Base-by-base conservation (phyloP, 768 basidiomycete species). In the Inosperma sp. region DNA sequence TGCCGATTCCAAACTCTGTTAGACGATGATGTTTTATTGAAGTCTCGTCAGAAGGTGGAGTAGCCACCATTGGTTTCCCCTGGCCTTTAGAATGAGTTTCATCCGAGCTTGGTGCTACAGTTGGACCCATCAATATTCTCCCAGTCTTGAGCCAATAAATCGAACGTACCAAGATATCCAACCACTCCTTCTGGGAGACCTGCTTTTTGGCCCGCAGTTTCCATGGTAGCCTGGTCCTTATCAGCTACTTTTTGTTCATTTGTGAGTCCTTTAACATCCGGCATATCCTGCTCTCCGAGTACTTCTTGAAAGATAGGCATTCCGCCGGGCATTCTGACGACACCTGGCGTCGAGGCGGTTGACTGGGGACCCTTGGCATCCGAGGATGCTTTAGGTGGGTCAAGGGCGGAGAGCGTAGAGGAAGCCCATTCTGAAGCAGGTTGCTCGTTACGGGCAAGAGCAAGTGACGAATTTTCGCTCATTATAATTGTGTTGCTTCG, bases 121-220 rank as follows among this genome's bases (percentile, higher is more conserved):
- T 12, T 7, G 7, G 16, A 39, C 8, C 7, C 37, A 39, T 7
- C 7, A n/a, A 21, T 8, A 7, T 17, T 13, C 27, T n/a, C 16
- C 6, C 3, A 3, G 39, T 17, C 14, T 9, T 23, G 7, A 8
- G 14, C 37, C n/a, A 16, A 39, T 21, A 21, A 19, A 33, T 14
- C 19, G 3, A 19, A 52, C 60, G 46, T 22, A 59, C 60, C 53
- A 4, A 61, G 30, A 41, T 59, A 59, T 3, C 53, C 45, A 7
- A 53, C 42, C 7, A 61, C 53, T 5, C 45, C 48, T 23, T 44
- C 12, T 6, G 59, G 57, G 6, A 61, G 31, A 48, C 55, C 57
- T 25, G 56, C 56, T 4, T 48, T 55, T 21, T 49, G 52, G 3
- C 58, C 56, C 3, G 58, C 53, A 29, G 8, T 52, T 4, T 40